Conservation (phyloP, 345 rosid species). For the Euclidium syriacum region DNA sequence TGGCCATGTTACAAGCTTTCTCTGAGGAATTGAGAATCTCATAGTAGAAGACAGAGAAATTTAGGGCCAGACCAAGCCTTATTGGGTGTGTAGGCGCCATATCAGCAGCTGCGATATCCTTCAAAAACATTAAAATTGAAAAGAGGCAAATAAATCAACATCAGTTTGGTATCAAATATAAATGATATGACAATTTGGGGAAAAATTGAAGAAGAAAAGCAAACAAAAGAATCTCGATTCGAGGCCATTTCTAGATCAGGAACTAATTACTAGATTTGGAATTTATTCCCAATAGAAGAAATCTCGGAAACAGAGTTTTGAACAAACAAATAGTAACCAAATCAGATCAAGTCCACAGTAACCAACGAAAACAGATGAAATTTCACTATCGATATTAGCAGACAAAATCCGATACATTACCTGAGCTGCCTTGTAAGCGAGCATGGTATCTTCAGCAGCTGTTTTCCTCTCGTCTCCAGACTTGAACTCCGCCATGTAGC, state of each 20-base stretch:
- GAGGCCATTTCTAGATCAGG: conserved; percentile 3
- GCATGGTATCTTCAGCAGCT: conserved; percentile 95
- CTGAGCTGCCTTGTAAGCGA: conserved; percentile 92
- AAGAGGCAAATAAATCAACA: not conserved
- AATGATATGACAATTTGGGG: not conserved
- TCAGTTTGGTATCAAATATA: not conserved
- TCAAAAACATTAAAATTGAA: not conserved
- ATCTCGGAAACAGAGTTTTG: not conserved
- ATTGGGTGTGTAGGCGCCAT: conserved; percentile 93
- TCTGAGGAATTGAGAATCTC: conserved; percentile 91
- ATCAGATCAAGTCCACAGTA: not conserved
- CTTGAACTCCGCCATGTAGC: conserved; percentile 93
- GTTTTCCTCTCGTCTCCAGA: conserved; percentile 81
- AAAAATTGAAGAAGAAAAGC: not conserved
- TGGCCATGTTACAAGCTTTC: conserved; percentile 94
- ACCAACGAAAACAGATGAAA: no score
- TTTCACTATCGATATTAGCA: not conserved
- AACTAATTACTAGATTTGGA: not conserved
- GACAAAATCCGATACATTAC: conserved; percentile 22
- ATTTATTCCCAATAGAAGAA: not conserved
- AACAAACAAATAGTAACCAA: not conserved
- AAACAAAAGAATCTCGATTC: not conserved
- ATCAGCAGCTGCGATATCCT: conserved; percentile 75
- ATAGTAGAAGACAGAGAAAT: conserved; percentile 84
- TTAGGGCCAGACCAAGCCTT: conserved; percentile 77